A percentile compares a stretch with the other conserved stretches of the same genome.
These are phyloP conservation scores for Sarcodon sp. DNA, from an alignment of 768 basidiomycete species.

Conservation along the genomic window DNA sequence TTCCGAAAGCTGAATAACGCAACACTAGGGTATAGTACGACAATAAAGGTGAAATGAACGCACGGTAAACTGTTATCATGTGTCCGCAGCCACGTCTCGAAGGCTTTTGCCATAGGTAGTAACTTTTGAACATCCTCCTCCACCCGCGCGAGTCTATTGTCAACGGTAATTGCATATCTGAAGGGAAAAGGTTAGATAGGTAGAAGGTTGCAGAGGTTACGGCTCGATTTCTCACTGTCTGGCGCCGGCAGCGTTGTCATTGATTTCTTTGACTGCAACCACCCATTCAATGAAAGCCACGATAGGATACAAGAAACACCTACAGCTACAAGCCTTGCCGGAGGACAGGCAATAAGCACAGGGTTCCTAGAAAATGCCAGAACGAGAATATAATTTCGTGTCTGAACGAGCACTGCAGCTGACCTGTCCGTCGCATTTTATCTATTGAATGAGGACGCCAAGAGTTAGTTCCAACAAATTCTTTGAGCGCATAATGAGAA, in stretches of 20 bases:
- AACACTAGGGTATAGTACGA: not conserved
- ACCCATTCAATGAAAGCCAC: not conserved
- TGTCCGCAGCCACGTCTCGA: slow-evolving; percentile 7
- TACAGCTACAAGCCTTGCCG: slow-evolving; percentile 10
- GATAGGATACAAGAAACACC: not conserved
- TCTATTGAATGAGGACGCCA: not conserved
- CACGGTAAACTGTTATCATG: slow-evolving; percentile 1
- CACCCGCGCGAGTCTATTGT: slow-evolving; percentile 7
- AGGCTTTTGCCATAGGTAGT: slow-evolving; percentile 9
- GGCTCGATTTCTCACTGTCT: slow-evolving; percentile 5
- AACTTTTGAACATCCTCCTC: slow-evolving; percentile 8
- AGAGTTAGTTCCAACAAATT: too few species aligned
- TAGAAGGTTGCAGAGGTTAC: not conserved
- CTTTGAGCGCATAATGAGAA: not conserved
- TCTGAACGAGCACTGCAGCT: too few species aligned
- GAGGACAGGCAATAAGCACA: slow-evolving; percentile 10
- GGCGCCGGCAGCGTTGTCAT: slow-evolving; percentile 9
- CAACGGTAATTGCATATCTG: slow-evolving; percentile 8
- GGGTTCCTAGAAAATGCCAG: slow-evolving; percentile 5
- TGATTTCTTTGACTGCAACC: slow-evolving; percentile 9
- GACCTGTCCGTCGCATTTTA: slow-evolving; percentile 11
- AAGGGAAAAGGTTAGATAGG: not conserved
- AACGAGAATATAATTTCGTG: too few species aligned
- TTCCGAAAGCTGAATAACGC: not conserved
- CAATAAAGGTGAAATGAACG: not conserved